Conservation (phyloP, 2,329 filamentous ascomycete species). For the Alternaria triticina region DNA sequence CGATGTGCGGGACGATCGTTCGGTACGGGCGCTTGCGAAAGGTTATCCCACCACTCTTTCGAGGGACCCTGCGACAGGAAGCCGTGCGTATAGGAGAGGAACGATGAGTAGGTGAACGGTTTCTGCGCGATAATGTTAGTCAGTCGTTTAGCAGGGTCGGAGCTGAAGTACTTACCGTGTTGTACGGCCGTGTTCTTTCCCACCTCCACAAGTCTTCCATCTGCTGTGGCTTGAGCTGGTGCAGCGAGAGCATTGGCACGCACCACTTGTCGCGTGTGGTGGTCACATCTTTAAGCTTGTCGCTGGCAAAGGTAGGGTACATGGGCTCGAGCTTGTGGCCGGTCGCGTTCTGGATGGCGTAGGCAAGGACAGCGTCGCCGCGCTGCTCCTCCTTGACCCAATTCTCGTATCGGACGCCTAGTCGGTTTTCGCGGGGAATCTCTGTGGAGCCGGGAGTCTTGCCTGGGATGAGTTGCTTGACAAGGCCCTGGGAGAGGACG, state of each 20-base stretch:
- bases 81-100: constrained; percentile 47
- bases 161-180: constrained; percentile 27
- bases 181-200: constrained; percentile 48
- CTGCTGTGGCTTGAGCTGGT: constrained; percentile 51
- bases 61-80: constrained; percentile 41
- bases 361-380: constrained; percentile 49
- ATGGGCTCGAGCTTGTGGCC: constrained; percentile 46
- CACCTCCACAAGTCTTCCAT: constrained; percentile 60
- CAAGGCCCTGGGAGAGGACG: constrained; percentile 58
- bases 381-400: constrained; percentile 54
- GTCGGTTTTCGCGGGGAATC: constrained; percentile 34
- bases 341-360: constrained; percentile 47
- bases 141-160: neutral
- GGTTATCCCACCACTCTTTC: constrained; percentile 47
- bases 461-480: constrained; percentile 54
- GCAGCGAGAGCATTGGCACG: constrained; percentile 50
- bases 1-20: constrained; percentile 44
- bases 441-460: constrained; percentile 37
- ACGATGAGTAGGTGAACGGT: constrained; percentile 46
- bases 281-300: constrained; percentile 56
- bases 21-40: constrained; percentile 39
- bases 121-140: constrained; percentile 31
- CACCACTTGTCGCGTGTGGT: constrained; percentile 53
- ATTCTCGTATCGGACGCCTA: constrained; percentile 39
- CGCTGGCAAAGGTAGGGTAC: constrained; percentile 50